Evolutionary conservation across 2,329 filamentous ascomycete genomes (phyloP).

Genomic region (Fragosphaeria purpurea): DNA sequence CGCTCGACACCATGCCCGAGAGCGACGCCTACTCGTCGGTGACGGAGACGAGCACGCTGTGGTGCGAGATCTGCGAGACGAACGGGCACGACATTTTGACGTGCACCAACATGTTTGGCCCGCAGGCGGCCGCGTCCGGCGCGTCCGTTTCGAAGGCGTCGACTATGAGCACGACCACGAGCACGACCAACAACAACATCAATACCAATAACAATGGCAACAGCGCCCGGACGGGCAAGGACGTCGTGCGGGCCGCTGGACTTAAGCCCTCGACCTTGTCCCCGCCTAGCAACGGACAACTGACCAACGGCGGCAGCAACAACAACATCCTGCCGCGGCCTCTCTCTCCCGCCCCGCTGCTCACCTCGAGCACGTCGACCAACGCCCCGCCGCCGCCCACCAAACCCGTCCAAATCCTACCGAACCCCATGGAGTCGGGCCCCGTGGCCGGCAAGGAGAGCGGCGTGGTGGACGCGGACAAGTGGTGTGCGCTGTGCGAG

Average conservation of each 20-base stretch:
- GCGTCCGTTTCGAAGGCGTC: slow-evolving; percentile 16
- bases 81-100: slow-evolving; percentile 87
- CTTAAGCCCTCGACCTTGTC: no score
- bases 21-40: slow-evolving; percentile 59
- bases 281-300: no score
- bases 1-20: slow-evolving; percentile 59
- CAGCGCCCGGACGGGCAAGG: slow-evolving; percentile 12
- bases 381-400: slow-evolving; percentile 27
- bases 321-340: slow-evolving; percentile 9
- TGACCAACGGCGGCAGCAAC: slow-evolving; percentile 17
- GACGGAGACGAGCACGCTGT: slow-evolving; percentile 64
- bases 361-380: slow-evolving; percentile 29
- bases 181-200: not conserved
- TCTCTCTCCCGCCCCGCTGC: slow-evolving; percentile 17
- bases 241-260: slow-evolving; percentile 3
- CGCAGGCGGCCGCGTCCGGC: slow-evolving; percentile 20
- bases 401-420: slow-evolving; percentile 34
- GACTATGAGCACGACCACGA: slow-evolving; percentile 16
- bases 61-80: slow-evolving; percentile 94
- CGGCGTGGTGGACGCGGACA: slow-evolving; percentile 67
- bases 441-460: slow-evolving; percentile 71
- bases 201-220: slow-evolving; percentile 11
- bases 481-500: slow-evolving; percentile 97
- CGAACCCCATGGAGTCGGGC: slow-evolving; percentile 54
- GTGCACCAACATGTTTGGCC: slow-evolving; percentile 79